These are phyloP conservation scores for Zasmidium cellare DNA, from an alignment of 2,329 filamentous ascomycete genomes.

Conservation along the genomic window DNA sequence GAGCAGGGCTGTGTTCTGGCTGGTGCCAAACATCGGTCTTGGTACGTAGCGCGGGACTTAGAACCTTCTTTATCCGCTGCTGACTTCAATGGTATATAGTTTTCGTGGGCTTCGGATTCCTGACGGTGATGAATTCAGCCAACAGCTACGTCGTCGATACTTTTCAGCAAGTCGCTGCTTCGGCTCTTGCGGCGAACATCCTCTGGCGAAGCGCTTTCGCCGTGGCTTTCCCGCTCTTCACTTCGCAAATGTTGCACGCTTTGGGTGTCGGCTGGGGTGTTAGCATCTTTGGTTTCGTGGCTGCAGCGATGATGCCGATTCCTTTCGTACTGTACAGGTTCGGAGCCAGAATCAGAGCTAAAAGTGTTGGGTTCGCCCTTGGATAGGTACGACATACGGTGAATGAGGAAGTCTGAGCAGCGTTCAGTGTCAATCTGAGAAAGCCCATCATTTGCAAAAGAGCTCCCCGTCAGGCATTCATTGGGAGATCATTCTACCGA, in stretches of 20 bases:
- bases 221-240: conserved; percentile 5
- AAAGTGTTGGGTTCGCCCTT: not conserved
- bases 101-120: conserved; percentile 33
- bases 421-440: no score
- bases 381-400: not conserved
- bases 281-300: conserved; percentile 35
- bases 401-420: no score
- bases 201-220: conserved; percentile 6
- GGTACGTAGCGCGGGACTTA: not conserved
- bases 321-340: conserved; percentile 44
- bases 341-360: conserved; percentile 17
- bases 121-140: conserved; percentile 45
- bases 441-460: no score
- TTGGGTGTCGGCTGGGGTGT: conserved; percentile 41
- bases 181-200: not conserved
- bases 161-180: conserved; percentile 4
- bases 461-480: no score
- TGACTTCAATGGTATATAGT: conserved; percentile 11
- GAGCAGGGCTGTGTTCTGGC: conserved; percentile 38
- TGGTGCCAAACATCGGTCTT: conserved; percentile 40
- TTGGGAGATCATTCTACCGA: no score
- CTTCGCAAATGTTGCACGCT: conserved; percentile 37
- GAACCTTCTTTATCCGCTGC: conserved; percentile 25
- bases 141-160: conserved; percentile 40
- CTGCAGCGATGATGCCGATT: conserved; percentile 35